Evolutionary conservation across 306 rosid species (phyloP).

Genomic region (Inga laurina): DNA sequence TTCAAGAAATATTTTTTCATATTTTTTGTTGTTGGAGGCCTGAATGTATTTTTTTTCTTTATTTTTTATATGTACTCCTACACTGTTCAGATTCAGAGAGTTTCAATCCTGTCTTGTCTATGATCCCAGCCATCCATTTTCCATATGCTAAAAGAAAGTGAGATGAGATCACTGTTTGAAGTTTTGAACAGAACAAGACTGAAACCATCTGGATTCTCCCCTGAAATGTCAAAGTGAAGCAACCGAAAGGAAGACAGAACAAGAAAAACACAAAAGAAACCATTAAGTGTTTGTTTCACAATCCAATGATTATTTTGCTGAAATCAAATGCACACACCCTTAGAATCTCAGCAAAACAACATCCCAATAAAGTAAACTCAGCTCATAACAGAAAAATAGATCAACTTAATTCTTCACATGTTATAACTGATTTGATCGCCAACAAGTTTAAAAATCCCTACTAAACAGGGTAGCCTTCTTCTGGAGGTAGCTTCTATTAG

Average conservation of each 20-base stretch:
- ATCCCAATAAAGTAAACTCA: background rate
- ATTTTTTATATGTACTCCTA: background rate
- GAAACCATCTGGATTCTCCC: background rate
- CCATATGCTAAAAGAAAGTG: background rate
- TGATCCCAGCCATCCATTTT: background rate
- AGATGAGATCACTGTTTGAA: background rate
- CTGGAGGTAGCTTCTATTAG: background rate
- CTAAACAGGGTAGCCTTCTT: constrained; percentile 1
- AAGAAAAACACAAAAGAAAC: background rate
- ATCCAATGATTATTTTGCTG: background rate
- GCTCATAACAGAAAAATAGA: background rate
- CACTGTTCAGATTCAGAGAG: background rate
- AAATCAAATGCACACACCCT: background rate
- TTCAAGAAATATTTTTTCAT: too few species aligned
- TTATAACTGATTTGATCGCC: background rate
- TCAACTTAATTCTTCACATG: background rate
- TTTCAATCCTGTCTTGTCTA: background rate
- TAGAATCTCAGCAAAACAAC: background rate
- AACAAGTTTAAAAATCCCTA: background rate
- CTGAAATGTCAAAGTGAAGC: background rate
- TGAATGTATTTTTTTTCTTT: too few species aligned
- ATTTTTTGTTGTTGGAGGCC: too few species aligned
- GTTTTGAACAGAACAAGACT: background rate
- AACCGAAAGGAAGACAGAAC: background rate
- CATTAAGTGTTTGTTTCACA: background rate